These are phyloP conservation scores for Salix suchowensis DNA, from an alignment of 345 rosid species.

Conservation along the genomic window DNA sequence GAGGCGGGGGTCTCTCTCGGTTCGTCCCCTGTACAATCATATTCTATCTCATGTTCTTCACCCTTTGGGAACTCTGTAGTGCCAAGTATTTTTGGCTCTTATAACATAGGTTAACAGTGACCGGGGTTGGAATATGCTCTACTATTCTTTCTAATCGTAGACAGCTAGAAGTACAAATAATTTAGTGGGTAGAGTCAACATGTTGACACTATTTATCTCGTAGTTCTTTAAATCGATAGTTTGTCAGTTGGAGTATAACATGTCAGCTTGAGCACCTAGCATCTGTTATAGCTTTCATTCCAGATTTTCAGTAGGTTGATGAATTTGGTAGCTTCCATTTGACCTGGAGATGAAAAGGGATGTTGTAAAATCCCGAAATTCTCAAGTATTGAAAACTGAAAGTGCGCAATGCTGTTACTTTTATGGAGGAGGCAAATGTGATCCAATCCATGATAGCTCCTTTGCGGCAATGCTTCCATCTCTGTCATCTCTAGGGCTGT, in stretches of 20 bases:
- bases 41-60: constrained; percentile 2
- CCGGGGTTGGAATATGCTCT: constrained; percentile 12
- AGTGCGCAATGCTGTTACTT: no score
- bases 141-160: constrained; percentile 36
- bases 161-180: constrained; percentile 26
- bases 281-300: background rate
- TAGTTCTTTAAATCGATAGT: background rate
- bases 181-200: constrained; percentile 13
- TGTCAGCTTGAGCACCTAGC: background rate
- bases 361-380: no score
- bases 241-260: background rate
- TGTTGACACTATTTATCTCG: background rate
- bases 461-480: no score
- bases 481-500: no score
- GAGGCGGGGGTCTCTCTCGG: background rate
- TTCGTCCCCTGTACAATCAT: constrained; percentile 7
- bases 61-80: background rate
- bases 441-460: no score
- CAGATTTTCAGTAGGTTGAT: background rate
- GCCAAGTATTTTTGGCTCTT: constrained; percentile 4
- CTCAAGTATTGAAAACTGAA: no score
- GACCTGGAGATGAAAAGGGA: no score
- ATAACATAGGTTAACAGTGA: constrained; percentile 17
- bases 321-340: background rate
- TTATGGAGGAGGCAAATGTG: no score